Evolutionary conservation across 1,284 basidiomycete species (phyloP).

Genomic region (Trichosporon inkin): DNA sequence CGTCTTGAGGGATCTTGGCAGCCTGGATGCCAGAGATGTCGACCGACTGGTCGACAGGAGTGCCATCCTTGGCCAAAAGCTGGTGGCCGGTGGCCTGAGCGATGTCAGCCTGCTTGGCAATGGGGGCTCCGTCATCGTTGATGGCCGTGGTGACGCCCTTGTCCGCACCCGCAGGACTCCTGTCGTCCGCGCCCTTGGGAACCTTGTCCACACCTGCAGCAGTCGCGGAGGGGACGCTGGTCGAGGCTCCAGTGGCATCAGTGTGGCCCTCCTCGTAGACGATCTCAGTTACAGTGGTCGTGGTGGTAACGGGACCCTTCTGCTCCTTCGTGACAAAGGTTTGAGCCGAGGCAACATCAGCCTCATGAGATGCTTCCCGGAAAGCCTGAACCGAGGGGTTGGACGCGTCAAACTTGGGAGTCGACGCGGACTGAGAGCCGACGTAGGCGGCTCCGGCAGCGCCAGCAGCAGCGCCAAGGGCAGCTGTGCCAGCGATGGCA

Average conservation of each 20-base stretch:
- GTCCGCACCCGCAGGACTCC: too few relatives aligned
- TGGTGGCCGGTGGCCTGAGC: neutral
- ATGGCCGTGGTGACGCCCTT: neutral
- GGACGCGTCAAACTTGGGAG: neutral
- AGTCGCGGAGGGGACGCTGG: neutral
- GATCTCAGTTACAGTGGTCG: constrained; percentile 3
- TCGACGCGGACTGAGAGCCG: neutral
- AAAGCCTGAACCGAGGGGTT: constrained; percentile 2
- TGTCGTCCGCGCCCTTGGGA: neutral
- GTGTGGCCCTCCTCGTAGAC: neutral
- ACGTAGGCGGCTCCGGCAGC: neutral
- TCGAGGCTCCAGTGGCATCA: neutral
- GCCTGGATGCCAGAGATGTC: neutral
- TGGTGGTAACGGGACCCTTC: neutral
- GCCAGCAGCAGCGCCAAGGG: constrained; percentile 2
- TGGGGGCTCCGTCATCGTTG: neutral
- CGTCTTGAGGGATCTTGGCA: neutral
- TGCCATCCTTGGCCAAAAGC: neutral
- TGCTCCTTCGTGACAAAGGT: constrained; percentile 1
- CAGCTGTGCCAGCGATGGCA: constrained; percentile 1
- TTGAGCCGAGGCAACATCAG: neutral
- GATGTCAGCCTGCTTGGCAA: neutral
- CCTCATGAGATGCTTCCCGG: constrained; percentile 1
- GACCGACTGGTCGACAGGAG: neutral
- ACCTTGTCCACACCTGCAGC: neutral